Conservation (phyloP, 805 yeast genomes). For the Kockiozyma suomiensis region DNA sequence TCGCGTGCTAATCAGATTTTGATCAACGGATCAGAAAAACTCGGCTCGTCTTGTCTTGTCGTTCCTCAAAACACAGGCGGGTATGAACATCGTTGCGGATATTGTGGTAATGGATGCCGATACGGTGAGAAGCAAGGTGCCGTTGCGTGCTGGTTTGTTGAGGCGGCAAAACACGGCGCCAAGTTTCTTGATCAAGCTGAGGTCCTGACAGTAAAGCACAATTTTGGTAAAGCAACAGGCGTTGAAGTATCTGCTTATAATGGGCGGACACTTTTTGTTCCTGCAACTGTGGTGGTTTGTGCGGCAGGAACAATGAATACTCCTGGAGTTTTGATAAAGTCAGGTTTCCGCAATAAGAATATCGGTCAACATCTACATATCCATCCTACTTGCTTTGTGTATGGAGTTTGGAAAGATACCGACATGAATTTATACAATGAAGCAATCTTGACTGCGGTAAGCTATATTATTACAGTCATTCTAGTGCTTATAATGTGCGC, state of each 20-base stretch:
- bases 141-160: constrained; percentile 53
- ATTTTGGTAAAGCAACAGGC: constrained; percentile 51
- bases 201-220: constrained; percentile 47
- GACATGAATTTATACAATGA: constrained; percentile 47
- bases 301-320: constrained; percentile 55
- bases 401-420: constrained; percentile 48
- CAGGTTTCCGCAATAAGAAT: constrained; percentile 54
- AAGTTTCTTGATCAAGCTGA: constrained; percentile 51
- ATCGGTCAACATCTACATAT: constrained; percentile 56
- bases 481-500: not conserved
- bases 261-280: constrained; percentile 38
- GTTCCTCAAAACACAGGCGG: constrained; percentile 54
- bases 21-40: constrained; percentile 49
- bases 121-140: constrained; percentile 58
- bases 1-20: constrained; percentile 50
- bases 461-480: constrained; percentile 34
- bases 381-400: constrained; percentile 51
- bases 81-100: constrained; percentile 51
- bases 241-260: constrained; percentile 46
- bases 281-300: constrained; percentile 51
- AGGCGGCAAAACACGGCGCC: constrained; percentile 51
- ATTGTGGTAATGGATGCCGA: constrained; percentile 54
- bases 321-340: constrained; percentile 51
- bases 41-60: constrained; percentile 49
- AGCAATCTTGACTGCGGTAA: constrained; percentile 55